phyloP scores from a whole-genome alignment of 208 protist genomes.

The Trypanosoma conorhini region DNA sequence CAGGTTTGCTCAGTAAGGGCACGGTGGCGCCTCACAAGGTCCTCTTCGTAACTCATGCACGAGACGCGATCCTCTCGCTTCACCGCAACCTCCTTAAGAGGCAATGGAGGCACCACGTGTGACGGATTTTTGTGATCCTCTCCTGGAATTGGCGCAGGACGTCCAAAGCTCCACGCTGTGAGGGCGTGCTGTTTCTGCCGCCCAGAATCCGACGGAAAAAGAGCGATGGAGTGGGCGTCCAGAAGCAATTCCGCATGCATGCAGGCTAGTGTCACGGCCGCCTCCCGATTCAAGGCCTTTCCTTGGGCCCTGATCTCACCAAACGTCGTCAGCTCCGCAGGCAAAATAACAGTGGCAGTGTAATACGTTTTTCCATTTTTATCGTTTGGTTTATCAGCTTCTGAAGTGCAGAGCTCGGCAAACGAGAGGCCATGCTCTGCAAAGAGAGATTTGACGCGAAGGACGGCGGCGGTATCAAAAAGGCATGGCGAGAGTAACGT shows the following conservation, averaged over 20 bases:
- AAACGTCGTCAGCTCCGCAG: conserved; percentile 30
- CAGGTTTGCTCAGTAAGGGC: conserved; percentile 51
- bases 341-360: conserved; percentile 32
- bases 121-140: conserved; percentile 39
- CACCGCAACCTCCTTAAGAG: conserved; percentile 58
- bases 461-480: conserved; percentile 44
- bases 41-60: conserved; percentile 54
- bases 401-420: conserved; percentile 35
- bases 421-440: conserved; percentile 42
- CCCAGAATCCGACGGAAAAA: conserved; percentile 62
- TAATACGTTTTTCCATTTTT: conserved; percentile 25
- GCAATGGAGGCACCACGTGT: conserved; percentile 51
- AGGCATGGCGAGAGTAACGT: conserved; percentile 77
- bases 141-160: conserved; percentile 64
- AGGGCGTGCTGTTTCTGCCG: conserved; percentile 70
- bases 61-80: conserved; percentile 19
- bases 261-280: conserved; percentile 66
- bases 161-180: conserved; percentile 76
- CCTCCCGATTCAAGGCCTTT: conserved; percentile 55
- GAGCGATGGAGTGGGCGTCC: conserved; percentile 53
- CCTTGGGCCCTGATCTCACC: conserved; percentile 53
- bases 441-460: conserved; percentile 63
- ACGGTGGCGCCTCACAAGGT: conserved; percentile 59
- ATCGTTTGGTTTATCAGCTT: conserved; percentile 30
- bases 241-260: conserved; percentile 92